phyloP scores from a whole-genome alignment of 257 asterid species.

The Solanum etuberosum region DNA sequence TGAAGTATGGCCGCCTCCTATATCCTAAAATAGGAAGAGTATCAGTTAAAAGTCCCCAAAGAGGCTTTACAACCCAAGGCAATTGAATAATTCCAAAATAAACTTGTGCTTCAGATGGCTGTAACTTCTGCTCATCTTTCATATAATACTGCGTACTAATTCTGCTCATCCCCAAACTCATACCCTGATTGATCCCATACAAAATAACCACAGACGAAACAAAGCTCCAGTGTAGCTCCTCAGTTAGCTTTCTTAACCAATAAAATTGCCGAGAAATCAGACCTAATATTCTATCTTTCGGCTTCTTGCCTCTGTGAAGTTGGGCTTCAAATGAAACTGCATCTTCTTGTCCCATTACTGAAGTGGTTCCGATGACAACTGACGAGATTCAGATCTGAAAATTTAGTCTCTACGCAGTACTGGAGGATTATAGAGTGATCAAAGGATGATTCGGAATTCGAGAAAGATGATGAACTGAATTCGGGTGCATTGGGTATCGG shows the following conservation, averaged over 20 bases:
- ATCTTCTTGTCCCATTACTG: slow-evolving; percentile 34
- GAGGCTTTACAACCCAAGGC: slow-evolving; percentile 69
- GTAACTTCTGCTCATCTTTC: slow-evolving; percentile 65
- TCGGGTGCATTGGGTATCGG: neutral
- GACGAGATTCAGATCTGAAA: neutral
- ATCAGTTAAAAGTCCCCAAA: slow-evolving; percentile 62
- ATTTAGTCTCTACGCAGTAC: neutral
- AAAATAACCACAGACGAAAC: slow-evolving; percentile 43
- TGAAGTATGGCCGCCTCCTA: slow-evolving; percentile 45
- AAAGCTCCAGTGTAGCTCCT: slow-evolving; percentile 37
- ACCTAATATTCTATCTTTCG: slow-evolving; percentile 8
- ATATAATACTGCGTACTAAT: slow-evolving; percentile 62
- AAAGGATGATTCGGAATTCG: neutral
- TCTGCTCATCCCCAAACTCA: slow-evolving; percentile 33
- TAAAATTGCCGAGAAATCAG: slow-evolving; percentile 29
- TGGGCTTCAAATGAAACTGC: slow-evolving; percentile 8
- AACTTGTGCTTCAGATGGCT: slow-evolving; percentile 57
- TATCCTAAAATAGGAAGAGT: slow-evolving; percentile 48
- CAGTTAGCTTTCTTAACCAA: slow-evolving; percentile 54
- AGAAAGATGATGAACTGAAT: neutral
- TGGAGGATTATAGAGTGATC: neutral
- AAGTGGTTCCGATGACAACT: neutral
- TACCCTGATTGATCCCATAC: slow-evolving; percentile 59
- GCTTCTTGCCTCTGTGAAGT: slow-evolving; percentile 8
- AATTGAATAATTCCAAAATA: slow-evolving; percentile 48